These are phyloP conservation scores for Collybia nuda DNA, from an alignment of 768 basidiomycete genomes.

Conservation along the genomic window DNA sequence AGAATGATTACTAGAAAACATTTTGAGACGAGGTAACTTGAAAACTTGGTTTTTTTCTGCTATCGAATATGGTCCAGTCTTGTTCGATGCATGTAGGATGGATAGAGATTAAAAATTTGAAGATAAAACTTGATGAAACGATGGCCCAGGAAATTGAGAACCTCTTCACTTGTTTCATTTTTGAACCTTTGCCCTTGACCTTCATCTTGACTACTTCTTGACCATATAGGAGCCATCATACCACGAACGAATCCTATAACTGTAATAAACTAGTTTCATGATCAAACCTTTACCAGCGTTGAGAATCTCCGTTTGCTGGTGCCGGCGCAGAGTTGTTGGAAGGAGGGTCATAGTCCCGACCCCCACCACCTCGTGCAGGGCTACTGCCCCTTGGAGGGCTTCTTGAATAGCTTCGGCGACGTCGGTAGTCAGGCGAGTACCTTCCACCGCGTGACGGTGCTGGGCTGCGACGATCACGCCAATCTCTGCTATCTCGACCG, in stretches of 20 bases:
- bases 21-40: slow-evolving; percentile 61
- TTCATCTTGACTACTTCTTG: slow-evolving; percentile 23
- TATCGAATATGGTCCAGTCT: slow-evolving; percentile 53
- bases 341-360: slow-evolving; percentile 35
- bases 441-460: slow-evolving; percentile 60
- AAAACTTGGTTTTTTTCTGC: slow-evolving; percentile 60
- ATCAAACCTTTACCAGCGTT: slow-evolving; percentile 58
- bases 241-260: slow-evolving; percentile 9
- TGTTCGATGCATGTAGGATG: slow-evolving; percentile 50
- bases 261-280: slow-evolving; percentile 3
- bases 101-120: slow-evolving; percentile 39
- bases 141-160: slow-evolving; percentile 38
- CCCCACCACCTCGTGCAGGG: slow-evolving; percentile 34
- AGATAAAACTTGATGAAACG: slow-evolving; percentile 41
- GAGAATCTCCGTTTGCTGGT: slow-evolving; percentile 36
- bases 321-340: slow-evolving; percentile 29
- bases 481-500: slow-evolving; percentile 70
- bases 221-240: slow-evolving; percentile 22
- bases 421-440: slow-evolving; percentile 77
- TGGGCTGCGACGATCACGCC: slow-evolving; percentile 81
- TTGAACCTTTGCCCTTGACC: slow-evolving; percentile 43
- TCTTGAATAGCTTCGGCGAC: slow-evolving; percentile 75
- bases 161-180: slow-evolving; percentile 36
- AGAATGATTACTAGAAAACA: slow-evolving; percentile 54
- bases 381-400: slow-evolving; percentile 78